A percentile compares a stretch with the other conserved stretches of the same genome.
Evolutionary conservation across 345 rosid genomes (phyloP).

Genomic region (Carallia brachiata): DNA sequence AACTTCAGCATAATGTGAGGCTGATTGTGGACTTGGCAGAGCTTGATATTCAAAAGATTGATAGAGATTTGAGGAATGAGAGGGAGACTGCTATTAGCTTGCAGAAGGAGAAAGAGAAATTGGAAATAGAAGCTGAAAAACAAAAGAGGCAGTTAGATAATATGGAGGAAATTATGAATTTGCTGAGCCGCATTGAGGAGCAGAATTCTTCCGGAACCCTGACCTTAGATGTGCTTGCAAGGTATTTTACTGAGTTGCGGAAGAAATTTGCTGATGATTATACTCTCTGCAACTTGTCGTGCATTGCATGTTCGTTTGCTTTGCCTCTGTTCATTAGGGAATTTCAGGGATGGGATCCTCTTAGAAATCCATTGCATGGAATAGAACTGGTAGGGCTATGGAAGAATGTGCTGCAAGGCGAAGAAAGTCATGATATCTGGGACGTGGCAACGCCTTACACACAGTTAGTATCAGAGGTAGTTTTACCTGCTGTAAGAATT

Average conservation of each 20-base stretch:
- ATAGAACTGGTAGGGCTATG: slow-evolving; percentile 54
- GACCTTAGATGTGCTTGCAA: slow-evolving; percentile 60
- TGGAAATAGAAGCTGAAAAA: slow-evolving; percentile 47
- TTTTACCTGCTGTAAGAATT: slow-evolving; percentile 79
- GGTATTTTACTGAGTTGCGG: slow-evolving; percentile 48
- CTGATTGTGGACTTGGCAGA: slow-evolving; percentile 77
- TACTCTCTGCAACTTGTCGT: slow-evolving; percentile 67
- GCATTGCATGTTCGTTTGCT: slow-evolving; percentile 74
- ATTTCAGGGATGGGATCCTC: slow-evolving; percentile 98
- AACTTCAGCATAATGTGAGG: slow-evolving; percentile 80
- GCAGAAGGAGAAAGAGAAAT: slow-evolving; percentile 74
- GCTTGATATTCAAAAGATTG: slow-evolving; percentile 83
- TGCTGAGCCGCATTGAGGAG: slow-evolving; percentile 49
- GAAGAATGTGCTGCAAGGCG: slow-evolving; percentile 68
- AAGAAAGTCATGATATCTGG: slow-evolving; percentile 69
- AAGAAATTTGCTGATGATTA: slow-evolving; percentile 64
- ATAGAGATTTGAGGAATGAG: slow-evolving; percentile 76
- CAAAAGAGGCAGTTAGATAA: slow-evolving; percentile 59
- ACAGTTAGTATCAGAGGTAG: slow-evolving; percentile 72
- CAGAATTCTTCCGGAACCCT: slow-evolving; percentile 56
- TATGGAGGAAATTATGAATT: slow-evolving; percentile 52
- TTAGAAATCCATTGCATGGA: slow-evolving; percentile 62
- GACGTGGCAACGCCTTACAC: slow-evolving; percentile 59
- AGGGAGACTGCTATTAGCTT: slow-evolving; percentile 80
- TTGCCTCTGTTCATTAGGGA: slow-evolving; percentile 72